phyloP scores from a whole-genome alignment of 2,329 filamentous ascomycete species.

The Colletotrichum sp. region DNA sequence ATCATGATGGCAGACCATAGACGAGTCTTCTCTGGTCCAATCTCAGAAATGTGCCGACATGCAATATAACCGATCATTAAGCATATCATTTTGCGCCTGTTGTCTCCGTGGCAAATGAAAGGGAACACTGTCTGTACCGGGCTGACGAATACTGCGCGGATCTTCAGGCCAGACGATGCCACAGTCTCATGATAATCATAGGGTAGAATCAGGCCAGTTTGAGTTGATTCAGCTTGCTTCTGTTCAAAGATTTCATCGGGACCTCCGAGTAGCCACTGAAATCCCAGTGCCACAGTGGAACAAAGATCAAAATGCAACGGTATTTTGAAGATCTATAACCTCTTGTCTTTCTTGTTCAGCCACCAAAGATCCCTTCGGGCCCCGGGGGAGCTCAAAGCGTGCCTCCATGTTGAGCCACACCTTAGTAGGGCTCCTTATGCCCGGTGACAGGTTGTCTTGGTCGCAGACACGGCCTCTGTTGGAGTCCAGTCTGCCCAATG shows the following conservation, averaged over 20 bases:
- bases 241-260: not conserved
- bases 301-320: not conserved
- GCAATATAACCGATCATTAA: not conserved
- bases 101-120: not conserved
- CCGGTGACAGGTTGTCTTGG: not conserved
- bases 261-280: not conserved
- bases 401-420: not conserved
- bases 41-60: not conserved
- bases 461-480: not conserved
- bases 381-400: not conserved
- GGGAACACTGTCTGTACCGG: not conserved
- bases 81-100: not conserved
- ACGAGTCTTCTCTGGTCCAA: not conserved
- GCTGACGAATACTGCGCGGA: not conserved
- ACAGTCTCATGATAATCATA: not conserved
- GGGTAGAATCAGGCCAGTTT: not conserved
- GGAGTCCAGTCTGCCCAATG: not conserved
- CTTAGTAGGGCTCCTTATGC: not conserved
- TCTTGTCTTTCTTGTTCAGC: not conserved
- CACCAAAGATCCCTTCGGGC: not conserved
- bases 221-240: not conserved
- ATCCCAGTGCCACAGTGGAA: not conserved
- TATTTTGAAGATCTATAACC: not conserved
- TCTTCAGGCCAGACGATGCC: not conserved
- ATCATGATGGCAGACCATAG: not conserved